These are phyloP conservation scores for Clarkia xantiana DNA, from an alignment of 345 rosid genomes.

Conservation along the genomic window DNA sequence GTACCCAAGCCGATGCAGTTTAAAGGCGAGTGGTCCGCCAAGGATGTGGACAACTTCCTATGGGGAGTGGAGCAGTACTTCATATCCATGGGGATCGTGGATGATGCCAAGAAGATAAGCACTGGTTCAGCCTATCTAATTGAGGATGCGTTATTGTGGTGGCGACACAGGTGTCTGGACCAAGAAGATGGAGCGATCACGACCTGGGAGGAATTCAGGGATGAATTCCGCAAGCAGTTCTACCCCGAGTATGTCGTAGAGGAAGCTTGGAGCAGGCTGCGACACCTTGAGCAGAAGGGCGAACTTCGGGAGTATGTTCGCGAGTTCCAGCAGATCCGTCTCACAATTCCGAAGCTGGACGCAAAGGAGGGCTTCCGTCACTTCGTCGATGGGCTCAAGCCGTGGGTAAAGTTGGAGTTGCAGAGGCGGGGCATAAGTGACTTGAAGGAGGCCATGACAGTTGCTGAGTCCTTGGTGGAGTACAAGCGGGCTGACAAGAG, in stretches of 20 bases:
- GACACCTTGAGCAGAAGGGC: background rate
- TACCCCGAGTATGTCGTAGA: background rate
- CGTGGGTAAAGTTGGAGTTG: background rate
- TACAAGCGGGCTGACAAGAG: background rate
- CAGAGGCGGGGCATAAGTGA: background rate
- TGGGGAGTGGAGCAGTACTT: background rate
- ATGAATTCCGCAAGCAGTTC: background rate
- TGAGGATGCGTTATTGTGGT: background rate
- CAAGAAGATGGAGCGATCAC: background rate
- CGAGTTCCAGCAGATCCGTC: background rate
- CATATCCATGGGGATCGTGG: background rate
- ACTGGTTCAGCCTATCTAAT: background rate
- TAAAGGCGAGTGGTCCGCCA: background rate
- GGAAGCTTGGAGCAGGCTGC: background rate
- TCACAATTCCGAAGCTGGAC: background rate
- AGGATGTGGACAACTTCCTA: slow-evolving; percentile 1
- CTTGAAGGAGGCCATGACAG: background rate
- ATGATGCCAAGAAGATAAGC: background rate
- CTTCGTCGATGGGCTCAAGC: background rate
- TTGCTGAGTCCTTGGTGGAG: background rate
- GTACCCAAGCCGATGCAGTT: background rate
- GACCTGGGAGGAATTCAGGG: background rate
- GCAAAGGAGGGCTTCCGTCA: background rate
- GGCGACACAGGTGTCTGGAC: background rate
- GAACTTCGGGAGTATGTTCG: background rate